Percentiles rank a stretch among this genome's conserved stretches.
Conservation (phyloP, 1,284 basidiomycete species). For the Malassezia furfur region DNA sequence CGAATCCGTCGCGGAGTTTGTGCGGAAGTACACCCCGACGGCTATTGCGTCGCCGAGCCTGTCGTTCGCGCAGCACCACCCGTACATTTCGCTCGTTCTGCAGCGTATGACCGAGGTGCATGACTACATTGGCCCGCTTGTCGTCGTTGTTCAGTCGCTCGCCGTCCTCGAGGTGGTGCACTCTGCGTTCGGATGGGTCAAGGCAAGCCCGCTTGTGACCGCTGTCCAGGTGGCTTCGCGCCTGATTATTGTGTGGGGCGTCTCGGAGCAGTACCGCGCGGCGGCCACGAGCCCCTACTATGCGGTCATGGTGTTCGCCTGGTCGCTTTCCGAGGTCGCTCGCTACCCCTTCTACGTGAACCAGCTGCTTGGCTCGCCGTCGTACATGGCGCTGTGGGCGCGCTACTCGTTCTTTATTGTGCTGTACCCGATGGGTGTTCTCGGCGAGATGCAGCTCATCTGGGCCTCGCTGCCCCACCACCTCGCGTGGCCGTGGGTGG, state of each 20-base stretch:
- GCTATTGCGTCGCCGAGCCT: constrained; percentile 22
- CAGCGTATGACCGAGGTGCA: constrained; percentile 28
- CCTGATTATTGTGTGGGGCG: constrained; percentile 73
- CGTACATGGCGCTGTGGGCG: constrained; percentile 36
- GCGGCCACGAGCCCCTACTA: constrained; percentile 62
- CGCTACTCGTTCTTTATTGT: constrained; percentile 74
- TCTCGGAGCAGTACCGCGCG: constrained; percentile 33
- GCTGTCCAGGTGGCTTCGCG: constrained; percentile 76
- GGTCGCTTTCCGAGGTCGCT: constrained; percentile 82
- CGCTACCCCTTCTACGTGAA: constrained; percentile 84
- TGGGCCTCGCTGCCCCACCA: constrained; percentile 61
- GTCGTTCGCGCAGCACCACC: constrained; percentile 23
- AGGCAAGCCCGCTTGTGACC: constrained; percentile 71
- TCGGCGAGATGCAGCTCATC: constrained; percentile 75
- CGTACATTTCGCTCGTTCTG: constrained; percentile 23
- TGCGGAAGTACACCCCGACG: constrained; percentile 21
- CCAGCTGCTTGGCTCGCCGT: constrained; percentile 51
- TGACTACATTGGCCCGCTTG: constrained; percentile 27
- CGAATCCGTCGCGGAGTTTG: neutral
- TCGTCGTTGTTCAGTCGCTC: constrained; percentile 32
- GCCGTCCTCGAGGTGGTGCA: constrained; percentile 55
- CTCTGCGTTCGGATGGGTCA: constrained; percentile 69
- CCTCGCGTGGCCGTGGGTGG: constrained; percentile 20
- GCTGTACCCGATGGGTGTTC: constrained; percentile 84
- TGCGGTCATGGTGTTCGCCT: constrained; percentile 83